Evolutionary conservation across 108 stramenopile species (phyloP), one percentile per base, ranked within the genome.

Genomic region (Pseudonitzschia multiseries): DNA sequence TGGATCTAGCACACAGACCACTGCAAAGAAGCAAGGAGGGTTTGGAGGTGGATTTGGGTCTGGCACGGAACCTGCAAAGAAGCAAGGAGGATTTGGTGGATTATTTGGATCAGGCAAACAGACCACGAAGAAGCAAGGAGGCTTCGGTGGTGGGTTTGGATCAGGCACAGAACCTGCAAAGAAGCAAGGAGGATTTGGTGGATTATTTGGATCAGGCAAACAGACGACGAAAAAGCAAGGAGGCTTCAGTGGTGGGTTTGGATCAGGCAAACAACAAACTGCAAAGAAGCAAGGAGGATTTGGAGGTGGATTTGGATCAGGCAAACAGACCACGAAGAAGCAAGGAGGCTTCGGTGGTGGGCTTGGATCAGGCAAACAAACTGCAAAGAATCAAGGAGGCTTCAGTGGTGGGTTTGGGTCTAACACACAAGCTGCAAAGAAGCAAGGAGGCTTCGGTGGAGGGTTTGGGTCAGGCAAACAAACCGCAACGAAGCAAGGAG

Each of bases 371-470:
- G n/a, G 17, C 50, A 17, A 51, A 51, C 36, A 36, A 36, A 36
- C 36, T 5, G 36, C 36, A 36, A 36, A 36, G 36, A 36, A 36
- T 2, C 36, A 36, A 36, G 36, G 36, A 36, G 36, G 36, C 6
- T 36, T 36, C 36, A 6, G 36, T 36, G 36, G 36, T 6, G 36
- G 36, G 6, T 36, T 36, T 36, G 36, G 36, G 4, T 36, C 36
- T 6, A 9, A 9, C 50, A 66, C 3, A 51, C 3, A n/a, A n/a
- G n/a, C n/a, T n/a, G 17, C 50, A 51, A 4, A 51, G 50, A 4
- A 51, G n/a, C 20, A 66, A 8, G 43, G 61, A 8, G 67, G 59
- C 41, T 27, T 41, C 31, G 74, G 66, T 22, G 36, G 67, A 21
- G 57, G 64, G 1, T 75, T 75, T 46, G 65, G 65, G n/a, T n/a